Conservation (phyloP, 148 eudicot genomes). For the Arctostaphylos glauca region DNA sequence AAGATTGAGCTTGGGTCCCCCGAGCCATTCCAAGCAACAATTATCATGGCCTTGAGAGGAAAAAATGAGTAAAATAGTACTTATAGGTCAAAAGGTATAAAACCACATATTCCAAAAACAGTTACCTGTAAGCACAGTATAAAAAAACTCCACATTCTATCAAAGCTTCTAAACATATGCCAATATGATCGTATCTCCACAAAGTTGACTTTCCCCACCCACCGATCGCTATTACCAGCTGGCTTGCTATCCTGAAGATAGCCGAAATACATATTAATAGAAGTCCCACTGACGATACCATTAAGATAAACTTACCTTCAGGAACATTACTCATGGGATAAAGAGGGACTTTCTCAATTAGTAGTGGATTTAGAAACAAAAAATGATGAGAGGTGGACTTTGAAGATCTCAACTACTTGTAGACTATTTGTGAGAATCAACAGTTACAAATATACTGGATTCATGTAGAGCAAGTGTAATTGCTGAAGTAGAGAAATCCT, state of each 20-base stretch:
- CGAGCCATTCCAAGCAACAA: constrained; percentile 93
- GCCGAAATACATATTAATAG: background rate
- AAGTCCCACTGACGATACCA: background rate
- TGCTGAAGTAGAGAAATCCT: background rate
- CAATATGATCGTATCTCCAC: constrained; percentile 94
- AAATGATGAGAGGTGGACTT: background rate
- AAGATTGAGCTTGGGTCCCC: constrained; percentile 73
- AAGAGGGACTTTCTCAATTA: background rate
- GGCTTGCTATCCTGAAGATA: constrained; percentile 58
- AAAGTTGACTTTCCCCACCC: constrained; percentile 97
- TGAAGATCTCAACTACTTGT: background rate
- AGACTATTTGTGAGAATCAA: no score
- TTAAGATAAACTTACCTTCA: background rate
- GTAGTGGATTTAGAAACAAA: background rate
- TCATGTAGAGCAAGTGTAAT: background rate
- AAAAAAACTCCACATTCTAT: constrained; percentile 96
- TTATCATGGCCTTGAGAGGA: constrained; percentile 83
- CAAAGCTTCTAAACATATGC: constrained; percentile 97
- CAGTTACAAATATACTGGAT: background rate
- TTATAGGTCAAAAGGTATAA: background rate
- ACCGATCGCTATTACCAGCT: constrained; percentile 41
- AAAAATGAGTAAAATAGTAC: constrained; percentile 8
- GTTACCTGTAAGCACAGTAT: constrained; percentile 88
- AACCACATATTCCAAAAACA: background rate
- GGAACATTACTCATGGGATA: background rate